Base-by-base conservation (phyloP, 805 yeast species). In the Torulaspora microellipsoides region DNA sequence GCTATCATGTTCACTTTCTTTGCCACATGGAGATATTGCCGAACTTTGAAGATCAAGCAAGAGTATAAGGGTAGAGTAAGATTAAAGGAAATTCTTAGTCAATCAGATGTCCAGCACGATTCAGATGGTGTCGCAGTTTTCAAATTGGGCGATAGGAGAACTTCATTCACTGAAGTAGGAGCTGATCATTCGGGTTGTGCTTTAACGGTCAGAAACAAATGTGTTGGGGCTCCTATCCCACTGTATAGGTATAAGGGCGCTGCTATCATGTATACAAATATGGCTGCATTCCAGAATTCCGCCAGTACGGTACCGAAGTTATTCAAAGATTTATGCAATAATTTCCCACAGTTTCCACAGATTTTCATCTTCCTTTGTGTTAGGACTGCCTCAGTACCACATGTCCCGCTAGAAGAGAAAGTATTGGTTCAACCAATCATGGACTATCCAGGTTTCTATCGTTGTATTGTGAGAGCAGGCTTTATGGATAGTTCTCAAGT, bases 61-160 rank as follows among this genome's bases (percentile, higher is more conserved):
- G 77, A 75, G 39, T 59, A 60, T 37, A 48, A 52, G 13, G 49
- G 63, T 4, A 59, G 71, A 45, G 59, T 66, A 13, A 59, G 60
- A 39, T 53, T 71, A 20, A 53, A 59, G 15, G 71, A 68, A n/a
- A 15, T 74, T 10, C 71, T 62, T 44, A 67, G 67, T 25, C 27
- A 46, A 87, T 77, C 51, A 83, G 75, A 36, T 87, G 83, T 47
- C 78, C 59, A 1, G 90, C 80, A 50, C 95, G 95, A 48, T 85
- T 81, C 29, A 79, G 63, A 59, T 84, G 28, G 15, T 23, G 30
- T 10, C 6, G 30, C 28, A 10, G 30, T 25, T 23, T 23, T n/a
- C 36, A 32, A 13, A 13, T 27, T 14, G 27, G 42, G 36, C 1
- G 14, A 25, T 25, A 7, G 3, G n/a, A 38, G 25, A 10, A 4